Percentiles rank a stretch among this genome's conserved stretches.
Conservation (phyloP, 805 yeast species). For the Hanseniaspora valbyensis region DNA sequence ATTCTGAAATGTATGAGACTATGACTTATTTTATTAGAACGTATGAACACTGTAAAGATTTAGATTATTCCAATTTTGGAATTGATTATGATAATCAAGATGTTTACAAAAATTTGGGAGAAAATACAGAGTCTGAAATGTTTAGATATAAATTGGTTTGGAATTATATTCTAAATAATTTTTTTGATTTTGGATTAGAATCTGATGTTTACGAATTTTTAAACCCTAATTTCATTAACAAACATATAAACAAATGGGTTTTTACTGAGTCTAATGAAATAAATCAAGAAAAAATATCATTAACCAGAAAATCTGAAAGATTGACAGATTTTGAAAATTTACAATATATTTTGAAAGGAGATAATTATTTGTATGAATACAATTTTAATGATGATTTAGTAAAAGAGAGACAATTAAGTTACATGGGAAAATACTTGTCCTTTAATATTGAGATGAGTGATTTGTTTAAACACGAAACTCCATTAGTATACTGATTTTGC, state of each 20-base stretch:
- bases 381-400: background rate
- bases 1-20: background rate
- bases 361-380: slow-evolving; percentile 8
- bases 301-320: background rate
- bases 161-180: slow-evolving; percentile 7
- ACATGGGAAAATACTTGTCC: slow-evolving; percentile 6
- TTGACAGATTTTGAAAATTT: slow-evolving; percentile 5
- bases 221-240: background rate
- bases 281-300: background rate
- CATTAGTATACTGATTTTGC: too few species aligned
- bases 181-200: background rate
- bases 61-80: background rate
- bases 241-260: background rate
- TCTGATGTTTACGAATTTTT: background rate
- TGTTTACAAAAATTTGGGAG: background rate
- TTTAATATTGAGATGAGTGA: background rate
- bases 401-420: background rate
- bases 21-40: background rate
- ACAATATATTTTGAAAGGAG: slow-evolving; percentile 7
- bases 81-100: slow-evolving; percentile 7
- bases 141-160: slow-evolving; percentile 11
- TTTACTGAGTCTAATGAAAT: background rate
- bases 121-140: background rate
- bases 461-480: background rate
- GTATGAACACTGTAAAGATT: slow-evolving; percentile 8